These are phyloP conservation scores for Gossypium anomalum DNA, from an alignment of 345 rosid species.

Conservation along the genomic window DNA sequence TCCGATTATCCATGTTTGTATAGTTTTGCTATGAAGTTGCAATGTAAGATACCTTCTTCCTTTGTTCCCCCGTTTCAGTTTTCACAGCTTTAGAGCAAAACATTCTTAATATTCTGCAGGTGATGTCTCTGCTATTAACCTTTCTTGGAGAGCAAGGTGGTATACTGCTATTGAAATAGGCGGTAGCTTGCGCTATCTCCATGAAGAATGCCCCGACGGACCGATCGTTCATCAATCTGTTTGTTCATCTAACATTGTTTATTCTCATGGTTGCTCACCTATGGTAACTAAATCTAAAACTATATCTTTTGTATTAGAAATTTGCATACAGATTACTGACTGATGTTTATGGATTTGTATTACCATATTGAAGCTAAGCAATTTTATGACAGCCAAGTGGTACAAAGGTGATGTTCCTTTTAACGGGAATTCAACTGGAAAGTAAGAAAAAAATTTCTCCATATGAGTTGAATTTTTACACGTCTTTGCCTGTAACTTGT, in stretches of 20 bases:
- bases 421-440: constrained; percentile 18
- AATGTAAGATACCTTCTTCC: constrained; percentile 16
- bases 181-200: constrained; percentile 43
- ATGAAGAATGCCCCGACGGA: constrained; percentile 47
- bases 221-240: constrained; percentile 43
- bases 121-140: constrained; percentile 26
- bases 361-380: constrained; percentile 32
- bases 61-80: not conserved
- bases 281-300: constrained; percentile 28
- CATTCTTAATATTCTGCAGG: constrained; percentile 19
- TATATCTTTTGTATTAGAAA: not conserved
- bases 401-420: constrained; percentile 19
- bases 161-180: constrained; percentile 39
- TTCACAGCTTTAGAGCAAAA: not conserved
- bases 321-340: not conserved
- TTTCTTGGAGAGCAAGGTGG: constrained; percentile 54
- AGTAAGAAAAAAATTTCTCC: constrained; percentile 25
- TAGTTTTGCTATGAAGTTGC: constrained; percentile 30
- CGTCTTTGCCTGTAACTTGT: too few relatives aligned
- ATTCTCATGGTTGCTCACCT: constrained; percentile 26
- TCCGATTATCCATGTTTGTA: constrained; percentile 31
- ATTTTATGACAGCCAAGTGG: constrained; percentile 36
- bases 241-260: constrained; percentile 26
- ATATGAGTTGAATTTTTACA: not conserved
- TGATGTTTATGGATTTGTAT: constrained; percentile 11